These are phyloP conservation scores for Trichoderma arundinaceum DNA, from an alignment of 2,329 filamentous ascomycete genomes.

Conservation along the genomic window DNA sequence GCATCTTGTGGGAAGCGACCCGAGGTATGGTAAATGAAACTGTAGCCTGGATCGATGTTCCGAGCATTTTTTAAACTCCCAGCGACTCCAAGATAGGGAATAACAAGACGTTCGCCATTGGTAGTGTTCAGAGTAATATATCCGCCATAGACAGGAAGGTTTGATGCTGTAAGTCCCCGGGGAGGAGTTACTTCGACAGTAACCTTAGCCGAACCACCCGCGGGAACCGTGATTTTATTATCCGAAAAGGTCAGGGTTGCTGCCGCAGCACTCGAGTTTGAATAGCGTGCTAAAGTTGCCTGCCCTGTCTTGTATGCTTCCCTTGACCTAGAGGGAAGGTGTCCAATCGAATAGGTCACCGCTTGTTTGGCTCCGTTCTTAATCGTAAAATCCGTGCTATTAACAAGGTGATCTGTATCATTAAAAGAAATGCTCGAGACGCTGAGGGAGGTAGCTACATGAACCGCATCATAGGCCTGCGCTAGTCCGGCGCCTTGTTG, in stretches of 20 bases:
- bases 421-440: conserved; percentile 66
- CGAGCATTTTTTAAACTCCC: conserved; percentile 33
- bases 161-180: conserved; percentile 38
- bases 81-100: conserved; percentile 51
- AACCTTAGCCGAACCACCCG: conserved; percentile 51
- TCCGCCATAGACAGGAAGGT: conserved; percentile 51
- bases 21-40: conserved; percentile 11
- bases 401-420: conserved; percentile 63
- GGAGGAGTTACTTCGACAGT: conserved; percentile 53
- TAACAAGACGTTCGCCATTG: conserved; percentile 45
- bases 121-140: conserved; percentile 50
- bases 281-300: conserved; percentile 50
- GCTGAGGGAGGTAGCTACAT: conserved; percentile 59
- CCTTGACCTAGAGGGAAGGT: conserved; percentile 57
- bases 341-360: conserved; percentile 58
- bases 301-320: conserved; percentile 52
- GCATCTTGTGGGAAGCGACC: background rate
- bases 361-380: conserved; percentile 57
- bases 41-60: background rate
- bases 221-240: conserved; percentile 51
- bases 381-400: conserved; percentile 59
- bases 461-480: conserved; percentile 64
- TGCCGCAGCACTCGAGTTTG: conserved; percentile 49
- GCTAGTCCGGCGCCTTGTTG: conserved; percentile 68
- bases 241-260: conserved; percentile 52